phyloP scores from a whole-genome alignment of 164 flowering plant species.

The Berberis vulgaris region DNA sequence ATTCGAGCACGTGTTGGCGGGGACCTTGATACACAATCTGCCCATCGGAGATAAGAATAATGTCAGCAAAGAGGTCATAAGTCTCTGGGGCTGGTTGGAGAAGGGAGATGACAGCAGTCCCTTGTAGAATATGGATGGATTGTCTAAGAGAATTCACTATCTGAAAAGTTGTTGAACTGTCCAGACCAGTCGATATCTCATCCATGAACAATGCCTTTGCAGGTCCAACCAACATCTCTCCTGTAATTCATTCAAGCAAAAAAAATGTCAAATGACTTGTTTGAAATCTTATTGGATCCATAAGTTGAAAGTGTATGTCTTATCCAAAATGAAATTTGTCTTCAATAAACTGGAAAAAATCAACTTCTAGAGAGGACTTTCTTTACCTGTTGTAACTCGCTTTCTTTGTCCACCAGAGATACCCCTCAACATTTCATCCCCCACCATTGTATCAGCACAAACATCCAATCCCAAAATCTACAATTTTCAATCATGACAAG shows the following conservation, averaged over 20 bases:
- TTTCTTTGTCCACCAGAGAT: conserved; percentile 46
- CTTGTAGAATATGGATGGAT: conserved; percentile 44
- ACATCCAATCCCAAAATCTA: conserved; percentile 43
- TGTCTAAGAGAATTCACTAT: conserved; percentile 59
- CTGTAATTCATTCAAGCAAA: conserved; percentile 12
- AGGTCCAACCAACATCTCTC: conserved; percentile 86
- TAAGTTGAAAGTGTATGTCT: too few relatives aligned
- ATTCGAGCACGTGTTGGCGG: conserved; percentile 4
- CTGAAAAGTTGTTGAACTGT: conserved; percentile 72
- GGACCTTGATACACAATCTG: conserved; percentile 50
- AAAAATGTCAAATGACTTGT: too few relatives aligned
- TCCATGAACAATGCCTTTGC: conserved; percentile 73
- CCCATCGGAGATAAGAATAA: conserved; percentile 67
- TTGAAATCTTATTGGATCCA: too few relatives aligned
- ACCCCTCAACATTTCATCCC: conserved; percentile 43
- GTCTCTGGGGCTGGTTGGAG: conserved; percentile 91
- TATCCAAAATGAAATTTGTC: too few relatives aligned
- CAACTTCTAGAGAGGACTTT: not conserved
- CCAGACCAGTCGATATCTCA: conserved; percentile 81
- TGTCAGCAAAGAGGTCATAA: conserved; percentile 66
- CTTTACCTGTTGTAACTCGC: conserved; percentile 40
- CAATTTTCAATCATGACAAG: not conserved
- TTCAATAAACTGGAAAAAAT: not conserved
- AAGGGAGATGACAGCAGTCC: conserved; percentile 65
- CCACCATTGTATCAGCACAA: conserved; percentile 47